Conservation (phyloP, 345 rosid genomes). For the Aquilaria sinensis region DNA sequence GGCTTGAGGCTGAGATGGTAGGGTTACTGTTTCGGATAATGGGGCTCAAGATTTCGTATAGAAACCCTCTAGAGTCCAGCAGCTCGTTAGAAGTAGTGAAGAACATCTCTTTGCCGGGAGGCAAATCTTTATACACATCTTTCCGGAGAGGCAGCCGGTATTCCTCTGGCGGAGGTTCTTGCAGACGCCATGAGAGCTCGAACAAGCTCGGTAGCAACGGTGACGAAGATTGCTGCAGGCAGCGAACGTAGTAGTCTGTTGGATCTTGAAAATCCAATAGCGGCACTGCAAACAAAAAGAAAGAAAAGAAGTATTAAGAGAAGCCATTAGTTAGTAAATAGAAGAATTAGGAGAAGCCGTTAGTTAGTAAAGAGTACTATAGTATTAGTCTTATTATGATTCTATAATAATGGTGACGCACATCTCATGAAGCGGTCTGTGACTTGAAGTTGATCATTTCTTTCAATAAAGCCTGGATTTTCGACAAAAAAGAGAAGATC, state of each 20-base stretch:
- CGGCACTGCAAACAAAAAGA: slow-evolving; percentile 37
- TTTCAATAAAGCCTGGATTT: slow-evolving; percentile 43
- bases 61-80: slow-evolving; percentile 63
- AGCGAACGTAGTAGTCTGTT: slow-evolving; percentile 63
- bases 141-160: slow-evolving; percentile 69
- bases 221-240: slow-evolving; percentile 58
- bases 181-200: slow-evolving; percentile 82
- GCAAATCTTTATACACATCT: slow-evolving; percentile 80
- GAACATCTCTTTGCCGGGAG: slow-evolving; percentile 77
- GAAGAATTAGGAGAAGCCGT: not conserved
- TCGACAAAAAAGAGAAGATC: slow-evolving; percentile 11
- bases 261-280: slow-evolving; percentile 85
- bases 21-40: slow-evolving; percentile 47
- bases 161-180: slow-evolving; percentile 87
- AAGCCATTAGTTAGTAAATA: too few relatives aligned
- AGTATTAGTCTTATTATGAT: not conserved
- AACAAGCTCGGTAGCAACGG: slow-evolving; percentile 53
- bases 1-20: slow-evolving; percentile 41
- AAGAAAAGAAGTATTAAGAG: not conserved
- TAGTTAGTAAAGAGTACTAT: not conserved
- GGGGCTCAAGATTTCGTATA: slow-evolving; percentile 57
- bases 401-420: slow-evolving; percentile 16
- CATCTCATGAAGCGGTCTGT: slow-evolving; percentile 56
- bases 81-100: slow-evolving; percentile 55
- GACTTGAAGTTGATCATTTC: slow-evolving; percentile 44